phyloP scores from a whole-genome alignment of 148 eudicot species.

The Camellia japonica region DNA sequence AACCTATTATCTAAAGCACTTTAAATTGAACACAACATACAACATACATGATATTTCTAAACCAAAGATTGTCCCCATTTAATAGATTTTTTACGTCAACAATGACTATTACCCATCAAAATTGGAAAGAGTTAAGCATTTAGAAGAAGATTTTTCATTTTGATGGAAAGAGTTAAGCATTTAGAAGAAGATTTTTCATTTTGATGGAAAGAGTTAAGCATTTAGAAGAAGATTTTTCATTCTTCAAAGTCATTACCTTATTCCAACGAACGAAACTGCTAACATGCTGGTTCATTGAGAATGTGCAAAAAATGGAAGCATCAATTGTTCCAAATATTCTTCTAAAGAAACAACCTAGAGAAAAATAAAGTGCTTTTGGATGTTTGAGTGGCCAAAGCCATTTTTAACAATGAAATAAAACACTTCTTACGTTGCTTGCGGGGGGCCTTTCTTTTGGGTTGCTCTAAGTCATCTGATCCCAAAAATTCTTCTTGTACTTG shows the following conservation, averaged over 20 bases:
- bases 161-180: background rate
- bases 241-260: background rate
- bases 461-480: constrained; percentile 16
- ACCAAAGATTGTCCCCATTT: background rate
- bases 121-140: background rate
- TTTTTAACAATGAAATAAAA: background rate
- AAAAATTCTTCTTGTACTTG: constrained; percentile 22
- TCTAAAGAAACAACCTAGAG: background rate
- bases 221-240: background rate
- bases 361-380: background rate
- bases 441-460: constrained; percentile 38
- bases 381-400: background rate
- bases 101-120: background rate
- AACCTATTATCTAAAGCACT: background rate
- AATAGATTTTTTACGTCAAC: background rate
- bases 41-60: background rate
- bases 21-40: background rate
- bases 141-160: background rate
- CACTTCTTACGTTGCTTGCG: constrained; percentile 50
- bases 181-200: background rate
- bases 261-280: background rate
- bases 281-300: background rate
- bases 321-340: background rate
- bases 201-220: background rate
- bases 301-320: background rate